These are phyloP conservation scores for Daldinia eschscholtzii DNA, from an alignment of 2,329 filamentous ascomycete species.

Conservation along the genomic window DNA sequence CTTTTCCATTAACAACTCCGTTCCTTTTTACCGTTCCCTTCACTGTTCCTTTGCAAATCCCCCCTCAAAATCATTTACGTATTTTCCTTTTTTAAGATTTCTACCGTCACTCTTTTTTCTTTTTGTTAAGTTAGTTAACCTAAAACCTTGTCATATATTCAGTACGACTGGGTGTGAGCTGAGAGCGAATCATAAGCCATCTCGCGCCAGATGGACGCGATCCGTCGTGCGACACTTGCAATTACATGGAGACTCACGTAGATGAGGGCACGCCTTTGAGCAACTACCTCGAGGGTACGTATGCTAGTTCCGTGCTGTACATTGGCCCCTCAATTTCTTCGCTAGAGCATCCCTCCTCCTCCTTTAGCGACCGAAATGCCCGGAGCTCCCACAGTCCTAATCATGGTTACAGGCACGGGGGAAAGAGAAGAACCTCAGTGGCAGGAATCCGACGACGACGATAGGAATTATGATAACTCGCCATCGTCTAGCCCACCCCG, in stretches of 20 bases:
- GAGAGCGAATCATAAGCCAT: constrained; percentile 27
- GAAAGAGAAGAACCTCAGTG: constrained; percentile 49
- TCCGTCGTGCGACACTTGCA: constrained; percentile 46
- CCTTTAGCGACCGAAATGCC: constrained; percentile 29
- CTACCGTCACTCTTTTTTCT: constrained; percentile 4
- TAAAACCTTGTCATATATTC: constrained; percentile 7
- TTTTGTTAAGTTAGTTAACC: constrained; percentile 19
- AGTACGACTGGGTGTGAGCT: constrained; percentile 16
- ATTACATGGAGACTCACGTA: constrained; percentile 54
- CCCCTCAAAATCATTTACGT: constrained; percentile 19
- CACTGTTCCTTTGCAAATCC: constrained; percentile 9
- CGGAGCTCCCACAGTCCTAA: constrained; percentile 41
- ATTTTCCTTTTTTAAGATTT: constrained; percentile 5
- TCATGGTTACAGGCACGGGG: constrained; percentile 47
- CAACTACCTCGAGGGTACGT: constrained; percentile 54
- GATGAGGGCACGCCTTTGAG: constrained; percentile 54
- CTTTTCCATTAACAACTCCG: constrained; percentile 21
- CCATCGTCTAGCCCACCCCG: constrained; percentile 50
- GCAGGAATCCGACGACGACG: constrained; percentile 47
- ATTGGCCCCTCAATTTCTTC: constrained; percentile 2
- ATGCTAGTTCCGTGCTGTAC: constrained; percentile 23
- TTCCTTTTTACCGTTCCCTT: constrained; percentile 19
- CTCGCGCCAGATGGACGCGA: constrained; percentile 52
- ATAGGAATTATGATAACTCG: constrained; percentile 47
- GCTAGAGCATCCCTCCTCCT: constrained; percentile 15